Percentiles rank a stretch among this genome's conserved stretches.
These are phyloP conservation scores for Xylaria sp. DNA, from an alignment of 2,329 filamentous ascomycete species.

Conservation along the genomic window DNA sequence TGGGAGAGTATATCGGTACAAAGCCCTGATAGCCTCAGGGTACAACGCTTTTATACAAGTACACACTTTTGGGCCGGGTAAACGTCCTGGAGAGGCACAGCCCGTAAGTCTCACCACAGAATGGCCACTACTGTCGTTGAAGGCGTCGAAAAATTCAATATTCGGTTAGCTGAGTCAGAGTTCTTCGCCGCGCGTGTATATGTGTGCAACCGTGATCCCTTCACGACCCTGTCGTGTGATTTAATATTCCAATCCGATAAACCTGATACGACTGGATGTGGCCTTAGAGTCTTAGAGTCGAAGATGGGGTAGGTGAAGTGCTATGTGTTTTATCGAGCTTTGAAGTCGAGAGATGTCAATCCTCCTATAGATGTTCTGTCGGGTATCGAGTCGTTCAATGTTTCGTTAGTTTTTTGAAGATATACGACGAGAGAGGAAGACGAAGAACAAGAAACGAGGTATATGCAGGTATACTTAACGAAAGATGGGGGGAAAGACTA, in stretches of 20 bases:
- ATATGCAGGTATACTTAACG: conserved; percentile 30
- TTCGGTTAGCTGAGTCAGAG: conserved; percentile 41
- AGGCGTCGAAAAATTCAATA: conserved; percentile 36
- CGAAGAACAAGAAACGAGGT: conserved; percentile 27
- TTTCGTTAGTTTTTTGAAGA: conserved; percentile 6
- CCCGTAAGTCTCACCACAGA: conserved; percentile 41
- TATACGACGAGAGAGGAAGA: conserved; percentile 9
- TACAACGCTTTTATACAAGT: conserved; percentile 20
- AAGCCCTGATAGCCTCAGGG: conserved; percentile 21
- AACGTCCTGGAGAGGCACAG: conserved; percentile 42
- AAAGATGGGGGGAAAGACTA: conserved; percentile 32
- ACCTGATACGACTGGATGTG: conserved; percentile 14
- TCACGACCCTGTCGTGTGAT: conserved; percentile 19
- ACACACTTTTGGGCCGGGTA: conserved; percentile 37
- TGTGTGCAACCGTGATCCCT: conserved; percentile 10
- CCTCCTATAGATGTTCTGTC: neutral
- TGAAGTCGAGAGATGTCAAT: conserved; percentile 4
- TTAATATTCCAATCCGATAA: neutral
- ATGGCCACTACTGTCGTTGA: conserved; percentile 39
- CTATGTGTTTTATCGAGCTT: conserved; percentile 5
- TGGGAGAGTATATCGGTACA: conserved; percentile 18
- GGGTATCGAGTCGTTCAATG: conserved; percentile 16
- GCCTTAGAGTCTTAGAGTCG: conserved; percentile 2
- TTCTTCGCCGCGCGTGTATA: conserved; percentile 23
- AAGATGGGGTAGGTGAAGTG: conserved; percentile 17